Base-by-base conservation (phyloP, 2,329 filamentous ascomycete genomes). In the Fusarium irregulare region DNA sequence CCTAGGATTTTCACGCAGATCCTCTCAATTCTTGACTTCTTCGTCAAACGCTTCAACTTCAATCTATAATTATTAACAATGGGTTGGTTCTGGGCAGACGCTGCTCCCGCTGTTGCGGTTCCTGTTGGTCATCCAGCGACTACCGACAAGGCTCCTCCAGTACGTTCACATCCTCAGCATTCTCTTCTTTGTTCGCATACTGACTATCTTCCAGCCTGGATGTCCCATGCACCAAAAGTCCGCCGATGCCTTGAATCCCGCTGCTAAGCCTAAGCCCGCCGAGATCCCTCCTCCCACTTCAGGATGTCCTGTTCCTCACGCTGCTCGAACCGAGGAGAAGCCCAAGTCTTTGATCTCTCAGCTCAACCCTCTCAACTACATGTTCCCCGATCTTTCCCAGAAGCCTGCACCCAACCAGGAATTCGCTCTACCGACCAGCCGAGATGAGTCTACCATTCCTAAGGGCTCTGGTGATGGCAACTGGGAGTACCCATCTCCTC, bases 401-500 rank as follows among this genome's bases (percentile, higher is more conserved):
- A 87, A 89, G 30, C 92, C 88, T 50, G 89, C 93, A 4, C 84
- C 89, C 0, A 85, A 92, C 68, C 96, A 99, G 80, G 87, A 88
- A 6, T 81, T 92, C 27, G 84, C 86, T 25, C 88, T 99, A 2
- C 92, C 94, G 1, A 92, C 94, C 3, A 87, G 90, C 9, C 92
- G 96, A 73, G 94, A 98, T 80, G 83, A 87, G 30, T 97, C 93
- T 1, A 94, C 94, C 2, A 99, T 99, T 73, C 96, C 96, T n/a
- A 92, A 92, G 73, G 93, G 92, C 75, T 89, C 92, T 64, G 87
- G 89, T 49, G 86, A 90, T 55, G 88, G 90, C 48, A 97, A 93
- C 76, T 99, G 96, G 96, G 96, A 98, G 81, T 99, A 99, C 78
- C 96, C 96, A 0, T 98, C 94, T 0, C 95, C 96, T 1, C 96